A percentile compares a stretch with the other conserved stretches of the same genome.
Evolutionary conservation across 169 alveolate genomes (phyloP).

Genomic region (Cryptosporidium felis): DNA sequence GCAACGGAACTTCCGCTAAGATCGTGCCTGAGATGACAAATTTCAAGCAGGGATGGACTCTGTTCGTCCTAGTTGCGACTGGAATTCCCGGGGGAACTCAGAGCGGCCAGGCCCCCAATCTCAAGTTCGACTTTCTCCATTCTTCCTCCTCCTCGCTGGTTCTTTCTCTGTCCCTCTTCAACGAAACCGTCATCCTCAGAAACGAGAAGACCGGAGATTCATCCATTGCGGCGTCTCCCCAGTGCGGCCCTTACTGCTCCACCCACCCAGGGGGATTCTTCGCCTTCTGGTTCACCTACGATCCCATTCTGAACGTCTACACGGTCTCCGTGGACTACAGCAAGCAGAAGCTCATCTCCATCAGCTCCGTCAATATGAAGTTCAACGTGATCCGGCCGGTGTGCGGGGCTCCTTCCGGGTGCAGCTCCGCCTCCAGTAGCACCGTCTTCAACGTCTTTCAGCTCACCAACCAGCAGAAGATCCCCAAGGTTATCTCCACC

Average conservation of each 20-base stretch:
- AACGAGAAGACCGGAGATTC: conserved; percentile 19
- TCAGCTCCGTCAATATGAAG: not conserved
- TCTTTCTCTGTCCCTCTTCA: not conserved
- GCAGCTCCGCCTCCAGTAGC: not conserved
- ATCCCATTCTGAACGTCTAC: not conserved
- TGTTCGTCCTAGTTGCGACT: conserved; percentile 1
- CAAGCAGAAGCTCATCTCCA: not conserved
- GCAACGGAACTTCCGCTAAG: conserved; percentile 13
- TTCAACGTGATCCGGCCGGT: not conserved
- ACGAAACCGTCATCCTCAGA: conserved; percentile 4
- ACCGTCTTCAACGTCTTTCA: conserved; percentile 12
- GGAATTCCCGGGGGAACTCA: conserved; percentile 13
- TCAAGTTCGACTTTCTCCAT: conserved; percentile 7
- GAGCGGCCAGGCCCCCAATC: not conserved
- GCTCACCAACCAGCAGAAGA: not conserved
- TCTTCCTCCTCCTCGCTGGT: not conserved
- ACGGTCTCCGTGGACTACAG: conserved; percentile 6
- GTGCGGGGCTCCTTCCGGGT: not conserved
- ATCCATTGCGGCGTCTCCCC: conserved; percentile 12
- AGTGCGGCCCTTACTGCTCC: not conserved
- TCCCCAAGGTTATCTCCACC: conserved; percentile 23
- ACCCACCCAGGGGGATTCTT: conserved; percentile 1
- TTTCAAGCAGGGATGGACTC: conserved; percentile 48
- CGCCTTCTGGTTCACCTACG: conserved; percentile 17
- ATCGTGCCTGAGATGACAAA: not conserved